A percentile compares a stretch with the other conserved stretches of the same genome.
Evolutionary conservation across 176 grass and related monocot species (phyloP).

Genomic region (Areca catechu): DNA sequence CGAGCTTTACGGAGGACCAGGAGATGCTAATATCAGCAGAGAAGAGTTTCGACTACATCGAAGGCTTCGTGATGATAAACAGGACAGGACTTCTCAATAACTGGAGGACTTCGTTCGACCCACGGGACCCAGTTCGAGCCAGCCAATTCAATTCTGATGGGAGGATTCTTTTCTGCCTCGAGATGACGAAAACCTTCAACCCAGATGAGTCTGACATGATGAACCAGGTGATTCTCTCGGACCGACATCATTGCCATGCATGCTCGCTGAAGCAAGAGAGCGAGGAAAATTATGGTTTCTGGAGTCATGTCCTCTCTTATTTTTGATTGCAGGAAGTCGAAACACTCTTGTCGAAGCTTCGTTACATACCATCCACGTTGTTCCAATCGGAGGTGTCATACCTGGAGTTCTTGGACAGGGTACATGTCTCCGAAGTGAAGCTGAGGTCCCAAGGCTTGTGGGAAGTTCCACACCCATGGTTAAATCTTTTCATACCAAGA

Average conservation of each 20-base stretch:
- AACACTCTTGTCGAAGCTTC: conserved; percentile 45
- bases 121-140: conserved; percentile 52
- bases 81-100: conserved; percentile 84
- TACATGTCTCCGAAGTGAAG: conserved; percentile 70
- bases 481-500: conserved; percentile 78
- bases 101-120: conserved; percentile 85
- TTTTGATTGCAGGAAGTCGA: conserved; percentile 46
- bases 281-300: too few relatives aligned
- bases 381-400: conserved; percentile 79
- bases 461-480: conserved; percentile 95
- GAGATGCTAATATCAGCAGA: conserved; percentile 65
- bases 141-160: conserved; percentile 72
- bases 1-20: conserved; percentile 79
- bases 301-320: not conserved
- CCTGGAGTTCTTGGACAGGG: conserved; percentile 83
- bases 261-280: too few relatives aligned
- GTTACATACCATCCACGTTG: conserved; percentile 67
- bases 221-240: conserved; percentile 36
- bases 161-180: conserved; percentile 69
- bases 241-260: too few relatives aligned
- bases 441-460: conserved; percentile 79
- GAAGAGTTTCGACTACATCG: conserved; percentile 78
- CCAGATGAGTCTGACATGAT: conserved; percentile 31
- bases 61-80: conserved; percentile 94
- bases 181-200: conserved; percentile 88